These are phyloP conservation scores for Yamadazyma sp. DNA, from an alignment of 1,139 yeast genomes.

Conservation along the genomic window DNA sequence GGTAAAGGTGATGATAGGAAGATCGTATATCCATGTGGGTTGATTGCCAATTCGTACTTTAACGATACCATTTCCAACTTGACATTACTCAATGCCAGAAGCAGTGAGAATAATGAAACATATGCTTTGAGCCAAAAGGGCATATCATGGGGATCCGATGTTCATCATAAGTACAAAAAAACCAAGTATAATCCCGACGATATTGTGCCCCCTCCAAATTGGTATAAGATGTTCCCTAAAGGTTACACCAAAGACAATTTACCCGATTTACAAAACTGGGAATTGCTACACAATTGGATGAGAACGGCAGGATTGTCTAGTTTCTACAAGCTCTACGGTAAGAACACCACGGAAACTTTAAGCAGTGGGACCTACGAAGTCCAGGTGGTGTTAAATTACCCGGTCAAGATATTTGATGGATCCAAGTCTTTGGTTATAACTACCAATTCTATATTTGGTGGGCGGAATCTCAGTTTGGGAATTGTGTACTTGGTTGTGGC, in stretches of 20 bases:
- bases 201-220: slow-evolving; percentile 94
- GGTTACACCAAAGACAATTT: slow-evolving; percentile 84
- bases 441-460: slow-evolving; percentile 69
- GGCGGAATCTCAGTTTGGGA: slow-evolving; percentile 67
- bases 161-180: slow-evolving; percentile 68
- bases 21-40: slow-evolving; percentile 82
- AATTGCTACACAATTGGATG: slow-evolving; percentile 74
- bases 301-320: slow-evolving; percentile 76
- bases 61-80: slow-evolving; percentile 73
- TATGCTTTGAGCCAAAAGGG: slow-evolving; percentile 66
- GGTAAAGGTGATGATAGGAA: slow-evolving; percentile 35
- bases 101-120: slow-evolving; percentile 43
- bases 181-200: slow-evolving; percentile 69
- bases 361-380: slow-evolving; percentile 60
- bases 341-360: slow-evolving; percentile 50
- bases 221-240: slow-evolving; percentile 81
- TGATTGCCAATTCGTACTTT: slow-evolving; percentile 89
- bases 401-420: slow-evolving; percentile 68
- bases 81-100: slow-evolving; percentile 45
- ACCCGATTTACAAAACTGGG: slow-evolving; percentile 59
- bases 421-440: slow-evolving; percentile 66
- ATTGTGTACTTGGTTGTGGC: slow-evolving; percentile 68
- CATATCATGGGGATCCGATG: slow-evolving; percentile 87
- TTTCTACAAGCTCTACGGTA: slow-evolving; percentile 65
- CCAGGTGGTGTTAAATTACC: slow-evolving; percentile 64